A percentile compares a stretch with the other conserved stretches of the same genome.
Conservation (phyloP, 2,329 filamentous ascomycete genomes). For the Fusarium longipes region DNA sequence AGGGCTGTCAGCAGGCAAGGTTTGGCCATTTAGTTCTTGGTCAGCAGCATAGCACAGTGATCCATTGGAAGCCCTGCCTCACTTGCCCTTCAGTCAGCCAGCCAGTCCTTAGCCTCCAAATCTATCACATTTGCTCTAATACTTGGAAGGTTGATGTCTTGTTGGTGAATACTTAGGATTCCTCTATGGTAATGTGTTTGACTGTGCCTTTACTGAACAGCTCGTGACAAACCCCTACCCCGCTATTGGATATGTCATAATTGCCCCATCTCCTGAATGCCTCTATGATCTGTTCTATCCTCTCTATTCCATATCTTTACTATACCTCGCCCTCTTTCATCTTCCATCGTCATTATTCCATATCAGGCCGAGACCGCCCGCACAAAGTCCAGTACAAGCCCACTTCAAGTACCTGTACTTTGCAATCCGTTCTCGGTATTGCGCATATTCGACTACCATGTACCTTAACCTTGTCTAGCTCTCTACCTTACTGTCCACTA, state of each 20-base stretch:
- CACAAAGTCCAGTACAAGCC: constrained; percentile 27
- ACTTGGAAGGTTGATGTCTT: neutral
- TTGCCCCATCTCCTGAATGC: neutral
- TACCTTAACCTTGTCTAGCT: constrained; percentile 25
- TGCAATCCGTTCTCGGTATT: constrained; percentile 26
- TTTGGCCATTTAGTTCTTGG: constrained; percentile 22
- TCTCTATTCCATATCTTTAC: neutral
- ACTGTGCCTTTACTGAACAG: constrained; percentile 13
- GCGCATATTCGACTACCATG: constrained; percentile 11
- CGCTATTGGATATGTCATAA: constrained; percentile 34
- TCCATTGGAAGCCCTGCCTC: neutral
- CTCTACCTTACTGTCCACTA: constrained; percentile 24
- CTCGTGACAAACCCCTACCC: constrained; percentile 31
- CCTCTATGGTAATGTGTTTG: neutral
- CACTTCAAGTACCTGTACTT: constrained; percentile 32
- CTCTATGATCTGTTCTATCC: neutral
- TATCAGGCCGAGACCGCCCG: constrained; percentile 28
- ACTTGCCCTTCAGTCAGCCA: neutral
- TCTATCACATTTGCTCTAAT: neutral
- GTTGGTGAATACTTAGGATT: neutral
- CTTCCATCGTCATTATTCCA: constrained; percentile 27
- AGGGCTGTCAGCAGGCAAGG: constrained; percentile 26
- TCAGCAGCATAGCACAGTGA: constrained; percentile 13
- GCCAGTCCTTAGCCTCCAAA: constrained; percentile 6
- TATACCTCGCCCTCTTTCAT: constrained; percentile 5